Percentiles rank a stretch among this genome's conserved stretches.
Evolutionary conservation across 1,284 basidiomycete species (phyloP).

Genomic region (Mrakiaceae sp.): DNA sequence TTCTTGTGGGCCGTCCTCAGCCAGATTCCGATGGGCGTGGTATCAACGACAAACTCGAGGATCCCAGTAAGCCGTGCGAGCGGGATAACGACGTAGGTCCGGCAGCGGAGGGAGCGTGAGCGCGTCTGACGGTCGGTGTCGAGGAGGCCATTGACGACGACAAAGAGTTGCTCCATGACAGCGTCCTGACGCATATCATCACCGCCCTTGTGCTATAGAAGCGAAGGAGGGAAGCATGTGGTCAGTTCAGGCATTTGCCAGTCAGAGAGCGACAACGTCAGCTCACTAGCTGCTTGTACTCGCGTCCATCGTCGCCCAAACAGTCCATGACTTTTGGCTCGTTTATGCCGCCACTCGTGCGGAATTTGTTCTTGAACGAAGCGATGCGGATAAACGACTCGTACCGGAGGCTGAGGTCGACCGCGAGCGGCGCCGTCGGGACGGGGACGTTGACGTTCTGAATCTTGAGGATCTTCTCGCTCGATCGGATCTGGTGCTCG

Average conservation of each 20-base stretch:
- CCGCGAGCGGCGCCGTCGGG: constrained; percentile 55
- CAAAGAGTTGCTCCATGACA: constrained; percentile 97
- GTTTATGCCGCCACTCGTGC: constrained; percentile 66
- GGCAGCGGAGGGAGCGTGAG: constrained; percentile 58
- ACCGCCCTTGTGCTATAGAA: constrained; percentile 71
- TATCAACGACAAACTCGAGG: constrained; percentile 83
- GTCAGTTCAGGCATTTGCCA: background rate
- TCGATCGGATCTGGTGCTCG: constrained; percentile 17
- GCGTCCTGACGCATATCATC: constrained; percentile 95
- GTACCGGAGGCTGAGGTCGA: constrained; percentile 64
- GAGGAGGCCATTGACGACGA: constrained; percentile 73
- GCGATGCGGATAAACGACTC: constrained; percentile 53
- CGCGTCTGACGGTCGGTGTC: constrained; percentile 60
- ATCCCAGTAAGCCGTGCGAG: constrained; percentile 71
- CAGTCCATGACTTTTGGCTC: constrained; percentile 72
- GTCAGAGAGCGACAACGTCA: background rate
- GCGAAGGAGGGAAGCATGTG: background rate
- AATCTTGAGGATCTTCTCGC: constrained; percentile 19
- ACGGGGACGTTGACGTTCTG: constrained; percentile 61
- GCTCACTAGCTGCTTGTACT: constrained; percentile 71
- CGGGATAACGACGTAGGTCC: constrained; percentile 82
- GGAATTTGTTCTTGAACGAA: constrained; percentile 50
- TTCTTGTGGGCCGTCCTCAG: constrained; percentile 49
- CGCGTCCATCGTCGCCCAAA: constrained; percentile 52
- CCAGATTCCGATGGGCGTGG: constrained; percentile 54